A percentile compares a stretch with the other conserved stretches of the same genome.
phyloP scores from a whole-genome alignment of 2,329 filamentous ascomycete species.

The Aspergillus japonicus region DNA sequence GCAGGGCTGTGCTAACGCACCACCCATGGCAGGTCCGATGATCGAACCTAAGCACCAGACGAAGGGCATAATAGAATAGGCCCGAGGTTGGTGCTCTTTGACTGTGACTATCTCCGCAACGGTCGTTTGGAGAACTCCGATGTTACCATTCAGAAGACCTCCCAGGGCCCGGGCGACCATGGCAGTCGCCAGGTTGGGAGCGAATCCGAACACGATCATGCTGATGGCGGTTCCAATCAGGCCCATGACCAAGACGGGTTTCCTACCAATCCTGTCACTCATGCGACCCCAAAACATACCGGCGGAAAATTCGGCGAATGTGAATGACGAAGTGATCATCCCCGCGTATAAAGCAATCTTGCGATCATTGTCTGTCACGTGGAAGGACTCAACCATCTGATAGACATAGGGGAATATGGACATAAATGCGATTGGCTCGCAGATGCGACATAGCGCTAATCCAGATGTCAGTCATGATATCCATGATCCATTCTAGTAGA shows the following conservation, averaged over 20 bases:
- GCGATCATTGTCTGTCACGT: conserved; percentile 73
- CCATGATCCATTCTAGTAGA: not conserved
- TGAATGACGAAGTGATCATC: conserved; percentile 94
- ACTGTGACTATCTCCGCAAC: conserved; percentile 90
- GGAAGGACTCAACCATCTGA: conserved; percentile 92
- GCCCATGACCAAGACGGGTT: conserved; percentile 88
- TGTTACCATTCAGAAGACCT: conserved; percentile 92
- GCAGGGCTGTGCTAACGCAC: conserved; percentile 82
- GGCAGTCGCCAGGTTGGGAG: conserved; percentile 75
- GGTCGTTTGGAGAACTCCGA: conserved; percentile 91
- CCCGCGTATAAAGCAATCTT: conserved; percentile 90
- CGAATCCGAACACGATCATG: conserved; percentile 89
- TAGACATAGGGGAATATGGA: conserved; percentile 99
- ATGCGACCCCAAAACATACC: conserved; percentile 90
- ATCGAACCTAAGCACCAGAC: conserved; percentile 98
- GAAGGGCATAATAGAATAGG: conserved; percentile 96
- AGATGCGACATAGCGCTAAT: conserved; percentile 86
- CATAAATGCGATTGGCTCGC: conserved; percentile 99
- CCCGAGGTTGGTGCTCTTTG: conserved; percentile 90
- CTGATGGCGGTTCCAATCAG: conserved; percentile 87
- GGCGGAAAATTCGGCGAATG: conserved; percentile 90
- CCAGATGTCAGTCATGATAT: conserved; percentile 18
- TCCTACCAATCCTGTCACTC: conserved; percentile 88
- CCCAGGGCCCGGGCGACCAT: conserved; percentile 85
- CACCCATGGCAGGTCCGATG: conserved; percentile 86